Evolutionary conservation across 441 rosid genomes (phyloP), one percentile per base, ranked within the genome.

Genomic region (Daphne laureola): DNA sequence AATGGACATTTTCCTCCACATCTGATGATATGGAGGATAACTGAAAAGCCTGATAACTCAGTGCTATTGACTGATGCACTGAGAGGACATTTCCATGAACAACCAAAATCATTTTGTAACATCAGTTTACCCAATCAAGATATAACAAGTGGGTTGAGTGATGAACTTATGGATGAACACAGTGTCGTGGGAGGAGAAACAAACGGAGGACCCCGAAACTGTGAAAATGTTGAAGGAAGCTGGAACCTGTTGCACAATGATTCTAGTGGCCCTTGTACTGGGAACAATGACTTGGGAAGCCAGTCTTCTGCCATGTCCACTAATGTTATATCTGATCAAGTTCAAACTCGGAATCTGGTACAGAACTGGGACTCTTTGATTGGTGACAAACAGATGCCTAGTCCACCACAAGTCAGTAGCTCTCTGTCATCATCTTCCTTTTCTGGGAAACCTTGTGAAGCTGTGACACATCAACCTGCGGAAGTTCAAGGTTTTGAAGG

Each of bases 31-130:
- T 91, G 99, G 99, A 85, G 72, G 69, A 59, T 47, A 57, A 70
- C 66, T 73, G 82, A 82, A 67, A 80, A 71, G 65, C 83, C 75
- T 65, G 80, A 80, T 31, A 78, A 81, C 58, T 75, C 98, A 21
- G 61, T 87, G 57, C 88, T 87, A 65, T 69, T 95, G 80, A 81
- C 74, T 55, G 91, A 91, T 66, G 99, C 77, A 40, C 75, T 88
- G 67, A 64, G 48, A 54, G 85, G 95, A 59, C 52, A 0, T 43
- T 62, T 49, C 57, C 60, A 57, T 55, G 70, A 67, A 68, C 72
- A 59, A 54, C 63, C 53, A 47, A 54, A 63, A 45, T 53, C 50
- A 54, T 64, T 61, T 46, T 45, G 57, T 42, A 57, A 73, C 44
- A 48, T 46, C 45, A 18, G 61, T 53, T 53, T 67, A 38, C 72